Evolutionary conservation across 208 protist species (phyloP), one percentile per base, ranked within the genome.

Genomic region (Tetramitus jugosus): DNA sequence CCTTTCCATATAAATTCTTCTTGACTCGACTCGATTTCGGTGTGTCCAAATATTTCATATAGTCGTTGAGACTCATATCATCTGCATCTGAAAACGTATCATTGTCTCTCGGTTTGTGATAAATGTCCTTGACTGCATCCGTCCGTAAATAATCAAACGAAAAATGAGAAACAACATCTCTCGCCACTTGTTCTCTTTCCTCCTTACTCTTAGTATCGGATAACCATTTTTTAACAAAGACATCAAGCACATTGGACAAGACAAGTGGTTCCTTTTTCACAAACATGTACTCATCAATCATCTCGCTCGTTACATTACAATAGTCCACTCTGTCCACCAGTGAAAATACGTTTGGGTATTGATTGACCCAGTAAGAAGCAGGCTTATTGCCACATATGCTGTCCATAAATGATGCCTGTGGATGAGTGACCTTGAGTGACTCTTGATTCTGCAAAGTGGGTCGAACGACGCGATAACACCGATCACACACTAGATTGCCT

Each of bases 201-300:
- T 35, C 10, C 8, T 33, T 71, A 17, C 26, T 71, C 33, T 49
- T 37, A 4, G 49, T 31, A n/a, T n/a, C n/a, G n/a, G n/a, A n/a
- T n/a, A n/a, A n/a, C n/a, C n/a, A n/a, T n/a, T n/a, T n/a, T n/a
- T n/a, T n/a, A n/a, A n/a, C n/a, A n/a, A n/a, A n/a, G n/a, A n/a
- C n/a, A 17, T 71, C 7, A 14, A 71, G 39, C 10, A 40, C 20
- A 33, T 71, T 49, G 29, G 65, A 49, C 3, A 71, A 20, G 0
- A 71, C 39, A 35, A 71, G 31, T 49, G 65, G 65, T 46, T 71
- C 8, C 33, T 29, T 29, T 49, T 37, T 20, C 49, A 37, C 35
- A 31, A 49, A 71, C 26, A 71, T 14, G 49, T 71, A 71, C 8
- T 40, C 13, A 71, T 71, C 40, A 29, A 71, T 71, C n/a, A 71